Evolutionary conservation across 2,329 filamentous ascomycete genomes (phyloP).

Genomic region (Ceratocystis eucalypticola): DNA sequence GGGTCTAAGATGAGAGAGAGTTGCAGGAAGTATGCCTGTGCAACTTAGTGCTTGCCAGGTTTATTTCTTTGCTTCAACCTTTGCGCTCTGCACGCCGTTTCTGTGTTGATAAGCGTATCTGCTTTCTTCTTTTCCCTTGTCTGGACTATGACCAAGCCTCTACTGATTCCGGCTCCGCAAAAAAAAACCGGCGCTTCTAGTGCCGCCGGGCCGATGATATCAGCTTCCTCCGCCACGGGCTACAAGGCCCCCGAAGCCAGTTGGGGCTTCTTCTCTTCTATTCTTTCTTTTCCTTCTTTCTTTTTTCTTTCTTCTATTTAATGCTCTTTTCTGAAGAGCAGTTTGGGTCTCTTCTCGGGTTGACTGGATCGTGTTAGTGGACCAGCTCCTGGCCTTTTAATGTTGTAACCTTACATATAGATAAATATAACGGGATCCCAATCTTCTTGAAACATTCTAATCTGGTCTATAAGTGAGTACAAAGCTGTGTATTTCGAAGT

Average conservation of each 20-base stretch:
- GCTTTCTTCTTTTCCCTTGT: neutral
- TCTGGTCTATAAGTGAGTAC: too few species aligned
- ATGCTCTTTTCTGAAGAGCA: neutral
- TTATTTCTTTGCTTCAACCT: neutral
- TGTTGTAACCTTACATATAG: neutral
- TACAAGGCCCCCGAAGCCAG: neutral
- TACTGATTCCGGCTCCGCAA: neutral
- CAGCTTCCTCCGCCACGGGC: neutral
- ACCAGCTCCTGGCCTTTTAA: neutral
- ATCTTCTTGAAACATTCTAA: neutral
- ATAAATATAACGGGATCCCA: slow-evolving; percentile 6
- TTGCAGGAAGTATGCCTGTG: too few species aligned
- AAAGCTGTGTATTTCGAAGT: too few species aligned
- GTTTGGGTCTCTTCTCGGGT: neutral
- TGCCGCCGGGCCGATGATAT: neutral
- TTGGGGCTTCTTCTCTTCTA: neutral
- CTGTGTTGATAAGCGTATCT: too few species aligned
- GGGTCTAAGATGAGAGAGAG: too few species aligned
- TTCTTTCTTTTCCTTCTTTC: neutral
- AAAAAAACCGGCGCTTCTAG: neutral
- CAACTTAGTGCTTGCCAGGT: neutral
- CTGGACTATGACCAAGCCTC: neutral
- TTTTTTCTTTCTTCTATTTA: neutral
- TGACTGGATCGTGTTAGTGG: neutral
- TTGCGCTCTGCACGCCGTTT: neutral